Conservation (phyloP, 139 green algal species). For the Chlamydomonas sp. region DNA sequence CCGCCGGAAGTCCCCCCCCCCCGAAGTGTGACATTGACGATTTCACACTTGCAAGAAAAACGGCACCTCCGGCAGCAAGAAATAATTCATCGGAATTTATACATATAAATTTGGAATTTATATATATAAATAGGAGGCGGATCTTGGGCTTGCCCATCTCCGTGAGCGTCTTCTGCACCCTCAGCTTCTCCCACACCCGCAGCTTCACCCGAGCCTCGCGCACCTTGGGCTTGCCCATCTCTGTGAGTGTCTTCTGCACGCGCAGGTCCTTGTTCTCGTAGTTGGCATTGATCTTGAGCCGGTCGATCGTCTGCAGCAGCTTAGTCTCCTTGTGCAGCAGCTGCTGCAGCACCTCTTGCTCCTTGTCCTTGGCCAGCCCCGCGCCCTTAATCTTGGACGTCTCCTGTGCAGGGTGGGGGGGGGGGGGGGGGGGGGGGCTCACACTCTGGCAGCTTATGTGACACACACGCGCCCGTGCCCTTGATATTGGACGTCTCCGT, state of each 20-base stretch:
- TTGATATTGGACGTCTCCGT: no score
- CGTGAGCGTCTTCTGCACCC: slow-evolving; percentile 41
- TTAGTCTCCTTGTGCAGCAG: slow-evolving; percentile 73
- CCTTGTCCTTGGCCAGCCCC: slow-evolving; percentile 45
- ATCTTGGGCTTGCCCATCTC: slow-evolving; percentile 54
- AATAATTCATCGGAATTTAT: no score
- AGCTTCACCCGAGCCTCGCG: slow-evolving; percentile 53
- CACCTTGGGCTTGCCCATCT: slow-evolving; percentile 55
- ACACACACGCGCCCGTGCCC: no score
- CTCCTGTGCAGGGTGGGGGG: slow-evolving; percentile 47
- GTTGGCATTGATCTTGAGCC: slow-evolving; percentile 52
- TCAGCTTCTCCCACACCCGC: no score
- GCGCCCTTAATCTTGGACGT: slow-evolving; percentile 65
- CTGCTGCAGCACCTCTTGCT: slow-evolving; percentile 56
- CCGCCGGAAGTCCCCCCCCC: no score
- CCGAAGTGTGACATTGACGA: no score
- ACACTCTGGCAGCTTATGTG: no score
- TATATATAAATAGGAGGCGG: no score
- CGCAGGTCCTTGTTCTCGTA: slow-evolving; percentile 48
- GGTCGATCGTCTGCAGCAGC: slow-evolving; percentile 72
- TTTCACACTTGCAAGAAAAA: no score
- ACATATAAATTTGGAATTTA: no score
- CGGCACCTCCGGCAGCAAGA: no score
- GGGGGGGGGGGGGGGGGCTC: no score
- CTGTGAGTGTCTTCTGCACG: slow-evolving; percentile 40